Conservation (phyloP, 1,139 yeast species). For the Groenewaldozyma auringiensis region DNA sequence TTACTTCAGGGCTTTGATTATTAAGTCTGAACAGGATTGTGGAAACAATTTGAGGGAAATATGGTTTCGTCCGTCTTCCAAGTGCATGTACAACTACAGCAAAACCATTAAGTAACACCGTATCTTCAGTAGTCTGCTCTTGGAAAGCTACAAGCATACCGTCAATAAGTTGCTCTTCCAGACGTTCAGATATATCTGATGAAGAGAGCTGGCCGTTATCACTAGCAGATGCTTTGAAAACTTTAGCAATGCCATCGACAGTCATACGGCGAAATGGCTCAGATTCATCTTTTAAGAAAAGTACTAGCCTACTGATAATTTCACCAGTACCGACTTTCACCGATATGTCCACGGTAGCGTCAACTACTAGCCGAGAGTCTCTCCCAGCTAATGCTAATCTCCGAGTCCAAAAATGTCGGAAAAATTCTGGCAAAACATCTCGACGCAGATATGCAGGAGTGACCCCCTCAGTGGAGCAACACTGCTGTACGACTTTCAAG, state of each 20-base stretch:
- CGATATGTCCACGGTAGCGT: constrained; percentile 64
- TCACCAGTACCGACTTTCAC: constrained; percentile 58
- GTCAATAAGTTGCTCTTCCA: constrained; percentile 68
- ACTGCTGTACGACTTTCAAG: constrained; percentile 51
- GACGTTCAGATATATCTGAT: constrained; percentile 45
- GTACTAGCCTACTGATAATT: constrained; percentile 51
- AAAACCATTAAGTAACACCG: constrained; percentile 54
- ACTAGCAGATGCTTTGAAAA: constrained; percentile 29
- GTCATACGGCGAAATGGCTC: constrained; percentile 77
- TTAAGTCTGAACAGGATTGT: constrained; percentile 67
- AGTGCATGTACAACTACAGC: constrained; percentile 60
- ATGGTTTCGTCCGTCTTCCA: constrained; percentile 65
- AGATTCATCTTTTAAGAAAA: constrained; percentile 68
- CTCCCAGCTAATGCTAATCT: constrained; percentile 43
- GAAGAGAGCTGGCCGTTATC: constrained; percentile 33
- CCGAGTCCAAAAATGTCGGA: constrained; percentile 65
- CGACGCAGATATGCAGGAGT: constrained; percentile 40
- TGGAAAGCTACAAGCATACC: constrained; percentile 81
- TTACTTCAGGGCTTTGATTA: constrained; percentile 61
- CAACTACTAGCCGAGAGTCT: constrained; percentile 54
- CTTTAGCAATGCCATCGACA: constrained; percentile 54
- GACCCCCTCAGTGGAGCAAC: constrained; percentile 47
- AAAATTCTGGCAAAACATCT: constrained; percentile 55
- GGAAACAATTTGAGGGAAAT: constrained; percentile 65
- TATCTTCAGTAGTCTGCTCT: constrained; percentile 56